phyloP scores from a whole-genome alignment of 2,329 filamentous ascomycete species.

The Akanthomyces muscarius region DNA sequence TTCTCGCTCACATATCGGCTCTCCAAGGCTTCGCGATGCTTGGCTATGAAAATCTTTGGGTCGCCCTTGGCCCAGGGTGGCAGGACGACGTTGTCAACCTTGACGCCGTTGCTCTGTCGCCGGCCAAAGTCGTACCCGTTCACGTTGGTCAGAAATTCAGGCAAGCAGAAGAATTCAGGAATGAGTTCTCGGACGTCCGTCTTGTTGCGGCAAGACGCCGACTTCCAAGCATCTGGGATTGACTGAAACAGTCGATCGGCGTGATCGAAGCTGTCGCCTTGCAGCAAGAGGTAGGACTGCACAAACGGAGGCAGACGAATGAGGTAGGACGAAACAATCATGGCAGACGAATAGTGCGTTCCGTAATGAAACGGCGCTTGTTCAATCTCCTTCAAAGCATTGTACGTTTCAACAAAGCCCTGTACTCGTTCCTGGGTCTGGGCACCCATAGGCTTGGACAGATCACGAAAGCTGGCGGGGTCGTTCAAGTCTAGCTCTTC shows the following conservation, averaged over 20 bases:
- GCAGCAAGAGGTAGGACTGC: conserved; percentile 87
- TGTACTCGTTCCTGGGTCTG: conserved; percentile 72
- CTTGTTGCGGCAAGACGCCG: conserved; percentile 84
- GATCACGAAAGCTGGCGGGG: conserved; percentile 79
- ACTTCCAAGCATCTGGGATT: conserved; percentile 84
- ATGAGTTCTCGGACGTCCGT: conserved; percentile 92
- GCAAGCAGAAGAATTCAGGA: conserved; percentile 95
- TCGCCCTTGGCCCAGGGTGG: conserved; percentile 97
- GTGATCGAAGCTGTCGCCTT: conserved; percentile 95
- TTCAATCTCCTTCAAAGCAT: conserved; percentile 84
- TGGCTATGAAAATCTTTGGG: conserved; percentile 89
- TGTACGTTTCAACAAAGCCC: conserved; percentile 80
- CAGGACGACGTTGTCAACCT: conserved; percentile 81
- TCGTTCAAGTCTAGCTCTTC: conserved; percentile 84
- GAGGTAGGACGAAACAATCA: conserved; percentile 96
- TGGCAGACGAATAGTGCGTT: conserved; percentile 97
- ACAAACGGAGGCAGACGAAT: conserved; percentile 95
- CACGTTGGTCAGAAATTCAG: conserved; percentile 89
- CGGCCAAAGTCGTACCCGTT: conserved; percentile 93
- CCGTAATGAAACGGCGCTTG: conserved; percentile 95
- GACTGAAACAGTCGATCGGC: conserved; percentile 94
- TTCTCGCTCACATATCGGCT: conserved; percentile 88
- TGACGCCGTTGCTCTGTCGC: conserved; percentile 72
- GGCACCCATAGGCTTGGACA: conserved; percentile 95
- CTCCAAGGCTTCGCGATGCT: conserved; percentile 92